Conservation (phyloP, 2,329 filamentous ascomycete species). For the Xylariales sp. region DNA sequence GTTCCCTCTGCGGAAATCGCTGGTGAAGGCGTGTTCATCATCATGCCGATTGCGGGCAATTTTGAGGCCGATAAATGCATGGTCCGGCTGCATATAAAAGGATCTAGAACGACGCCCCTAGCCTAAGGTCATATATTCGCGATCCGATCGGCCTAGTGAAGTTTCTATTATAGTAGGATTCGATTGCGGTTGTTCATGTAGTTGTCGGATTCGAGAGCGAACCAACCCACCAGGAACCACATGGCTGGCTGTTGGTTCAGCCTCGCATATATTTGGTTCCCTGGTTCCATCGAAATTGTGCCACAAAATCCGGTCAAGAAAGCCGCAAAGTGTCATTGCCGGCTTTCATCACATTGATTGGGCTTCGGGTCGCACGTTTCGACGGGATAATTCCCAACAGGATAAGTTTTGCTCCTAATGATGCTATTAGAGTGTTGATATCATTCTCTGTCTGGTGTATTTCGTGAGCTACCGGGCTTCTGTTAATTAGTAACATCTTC, state of each 20-base stretch:
- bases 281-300: too few relatives aligned
- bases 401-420: too few relatives aligned
- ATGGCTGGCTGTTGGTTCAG: slow-evolving; percentile 5
- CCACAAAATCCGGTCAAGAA: too few relatives aligned
- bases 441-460: too few relatives aligned
- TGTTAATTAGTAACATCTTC: too few relatives aligned
- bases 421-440: too few relatives aligned
- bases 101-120: slow-evolving; percentile 25
- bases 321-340: too few relatives aligned
- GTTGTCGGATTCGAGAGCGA: slow-evolving; percentile 24
- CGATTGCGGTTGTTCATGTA: slow-evolving; percentile 21
- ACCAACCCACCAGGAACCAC: slow-evolving; percentile 27
- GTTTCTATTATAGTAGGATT: slow-evolving; percentile 11
- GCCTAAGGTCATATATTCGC: slow-evolving; percentile 20
- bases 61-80: slow-evolving; percentile 21
- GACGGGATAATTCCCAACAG: too few relatives aligned
- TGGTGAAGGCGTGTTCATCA: slow-evolving; percentile 16
- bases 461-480: too few relatives aligned
- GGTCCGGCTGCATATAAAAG: slow-evolving; percentile 12
- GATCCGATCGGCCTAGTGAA: slow-evolving; percentile 16
- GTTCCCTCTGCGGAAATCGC: slow-evolving; percentile 3
- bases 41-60: slow-evolving; percentile 17
- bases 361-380: too few relatives aligned
- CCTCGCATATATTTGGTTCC: too few relatives aligned
- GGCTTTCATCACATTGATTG: too few relatives aligned